Evolutionary conservation across 257 asterid genomes (phyloP).

Genomic region (Craterostigma plantagineum): DNA sequence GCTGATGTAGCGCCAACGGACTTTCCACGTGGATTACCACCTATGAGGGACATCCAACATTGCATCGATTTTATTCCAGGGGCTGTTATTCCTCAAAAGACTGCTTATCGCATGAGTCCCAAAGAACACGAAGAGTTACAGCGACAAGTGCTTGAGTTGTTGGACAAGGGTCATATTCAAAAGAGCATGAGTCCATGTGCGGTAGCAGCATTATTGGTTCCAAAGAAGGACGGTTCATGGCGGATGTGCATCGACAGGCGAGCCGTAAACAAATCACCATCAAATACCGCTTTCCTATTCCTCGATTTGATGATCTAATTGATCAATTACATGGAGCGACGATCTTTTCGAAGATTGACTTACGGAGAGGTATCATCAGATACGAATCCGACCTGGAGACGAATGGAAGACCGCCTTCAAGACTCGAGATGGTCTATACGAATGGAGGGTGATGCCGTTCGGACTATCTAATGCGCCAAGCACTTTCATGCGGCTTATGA

Average conservation of each 20-base stretch:
- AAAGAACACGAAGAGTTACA: no score
- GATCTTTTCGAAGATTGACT: not conserved
- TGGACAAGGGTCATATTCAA: no score
- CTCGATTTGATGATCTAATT: not conserved
- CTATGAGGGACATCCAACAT: no score
- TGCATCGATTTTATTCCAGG: no score
- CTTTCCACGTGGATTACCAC: no score
- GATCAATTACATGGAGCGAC: no score
- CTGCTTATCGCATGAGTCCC: no score
- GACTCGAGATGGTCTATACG: slow-evolving; percentile 2
- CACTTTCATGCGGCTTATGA: slow-evolving; percentile 7
- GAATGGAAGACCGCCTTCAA: slow-evolving; percentile 6
- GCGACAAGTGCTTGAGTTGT: no score
- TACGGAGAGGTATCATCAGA: not conserved
- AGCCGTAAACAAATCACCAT: not conserved
- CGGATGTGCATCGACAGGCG: slow-evolving; percentile 1
- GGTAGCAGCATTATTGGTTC: no score
- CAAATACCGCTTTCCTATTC: not conserved
- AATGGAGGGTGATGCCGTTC: slow-evolving; percentile 7
- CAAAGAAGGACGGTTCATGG: not conserved
- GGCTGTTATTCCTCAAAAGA: no score
- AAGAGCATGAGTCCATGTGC: no score
- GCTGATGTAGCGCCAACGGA: no score
- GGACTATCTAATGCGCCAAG: slow-evolving; percentile 2
- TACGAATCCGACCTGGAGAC: not conserved